Conservation (phyloP, 176 grass and related monocot species). For the Bolboschoenus planiculmis region DNA sequence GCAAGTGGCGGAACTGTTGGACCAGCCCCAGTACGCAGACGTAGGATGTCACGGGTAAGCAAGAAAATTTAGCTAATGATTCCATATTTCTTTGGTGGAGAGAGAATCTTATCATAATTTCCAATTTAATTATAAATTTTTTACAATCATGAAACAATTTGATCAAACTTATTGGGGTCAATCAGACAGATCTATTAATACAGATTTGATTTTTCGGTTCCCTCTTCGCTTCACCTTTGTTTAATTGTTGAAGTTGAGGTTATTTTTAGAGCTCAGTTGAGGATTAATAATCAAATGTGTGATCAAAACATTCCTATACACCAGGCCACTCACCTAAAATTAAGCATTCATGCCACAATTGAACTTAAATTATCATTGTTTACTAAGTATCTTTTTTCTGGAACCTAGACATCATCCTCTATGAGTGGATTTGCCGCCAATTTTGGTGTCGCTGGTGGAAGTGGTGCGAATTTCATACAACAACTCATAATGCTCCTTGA, state of each 20-base stretch:
- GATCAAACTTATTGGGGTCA: background rate
- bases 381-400: background rate
- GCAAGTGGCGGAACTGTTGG: conserved; percentile 45
- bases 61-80: background rate
- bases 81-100: background rate
- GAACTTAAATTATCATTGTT: background rate
- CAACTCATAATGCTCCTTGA: conserved; percentile 81
- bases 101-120: background rate
- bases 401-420: conserved; percentile 1
- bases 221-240: background rate
- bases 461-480: conserved; percentile 48
- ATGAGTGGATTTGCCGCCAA: conserved; percentile 1
- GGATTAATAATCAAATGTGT: background rate
- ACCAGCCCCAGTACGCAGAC: conserved; percentile 39
- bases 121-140: background rate
- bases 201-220: background rate
- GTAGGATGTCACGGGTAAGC: conserved; percentile 60
- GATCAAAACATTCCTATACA: background rate
- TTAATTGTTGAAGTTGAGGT: background rate
- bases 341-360: background rate
- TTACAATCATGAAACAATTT: background rate
- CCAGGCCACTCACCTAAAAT: background rate
- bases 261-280: background rate
- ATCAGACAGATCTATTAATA: background rate
- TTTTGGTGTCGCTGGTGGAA: background rate